Conservation (phyloP, 2,329 filamentous ascomycete species). For the Alternaria sp. region DNA sequence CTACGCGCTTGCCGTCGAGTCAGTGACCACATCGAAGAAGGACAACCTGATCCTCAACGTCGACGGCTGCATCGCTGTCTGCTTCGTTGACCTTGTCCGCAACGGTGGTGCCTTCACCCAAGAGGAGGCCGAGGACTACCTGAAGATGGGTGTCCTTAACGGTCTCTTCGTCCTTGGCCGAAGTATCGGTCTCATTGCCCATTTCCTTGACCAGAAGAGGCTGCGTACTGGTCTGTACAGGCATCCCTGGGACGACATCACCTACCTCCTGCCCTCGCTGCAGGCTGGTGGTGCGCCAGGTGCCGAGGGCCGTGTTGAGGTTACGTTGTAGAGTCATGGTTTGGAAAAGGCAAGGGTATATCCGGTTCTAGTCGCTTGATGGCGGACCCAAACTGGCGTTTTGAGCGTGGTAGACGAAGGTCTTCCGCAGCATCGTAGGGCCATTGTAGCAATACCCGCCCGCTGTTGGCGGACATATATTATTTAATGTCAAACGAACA, state of each 20-base stretch:
- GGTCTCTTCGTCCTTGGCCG: conserved; percentile 98
- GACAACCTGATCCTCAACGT: conserved; percentile 99
- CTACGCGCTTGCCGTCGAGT: conserved; percentile 97
- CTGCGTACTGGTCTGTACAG: conserved; percentile 98
- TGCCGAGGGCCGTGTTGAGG: conserved; percentile 51
- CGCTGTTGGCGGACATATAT: conserved; percentile 37
- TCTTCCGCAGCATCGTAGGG: conserved; percentile 26
- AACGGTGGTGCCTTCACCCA: conserved; percentile 96
- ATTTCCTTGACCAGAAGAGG: conserved; percentile 99
- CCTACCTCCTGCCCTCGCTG: conserved; percentile 50
- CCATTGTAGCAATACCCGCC: conserved; percentile 42
- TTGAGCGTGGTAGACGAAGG: conserved; percentile 39
- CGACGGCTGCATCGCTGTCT: conserved; percentile 96
- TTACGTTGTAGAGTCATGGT: conserved; percentile 44
- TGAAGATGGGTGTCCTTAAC: conserved; percentile 98
- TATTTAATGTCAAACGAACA: conserved; percentile 40
- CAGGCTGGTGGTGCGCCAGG: conserved; percentile 46
- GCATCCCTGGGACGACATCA: conserved; percentile 77
- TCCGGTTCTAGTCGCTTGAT: conserved; percentile 31
- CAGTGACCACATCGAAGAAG: conserved; percentile 99
- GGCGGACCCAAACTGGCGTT: conserved; percentile 38
- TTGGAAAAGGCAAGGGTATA: conserved; percentile 34
- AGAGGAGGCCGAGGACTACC: conserved; percentile 98
- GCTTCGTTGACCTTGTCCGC: conserved; percentile 96
- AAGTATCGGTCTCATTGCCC: conserved; percentile 98